phyloP scores from a whole-genome alignment of 345 rosid genomes.

The Ceriops decandra region DNA sequence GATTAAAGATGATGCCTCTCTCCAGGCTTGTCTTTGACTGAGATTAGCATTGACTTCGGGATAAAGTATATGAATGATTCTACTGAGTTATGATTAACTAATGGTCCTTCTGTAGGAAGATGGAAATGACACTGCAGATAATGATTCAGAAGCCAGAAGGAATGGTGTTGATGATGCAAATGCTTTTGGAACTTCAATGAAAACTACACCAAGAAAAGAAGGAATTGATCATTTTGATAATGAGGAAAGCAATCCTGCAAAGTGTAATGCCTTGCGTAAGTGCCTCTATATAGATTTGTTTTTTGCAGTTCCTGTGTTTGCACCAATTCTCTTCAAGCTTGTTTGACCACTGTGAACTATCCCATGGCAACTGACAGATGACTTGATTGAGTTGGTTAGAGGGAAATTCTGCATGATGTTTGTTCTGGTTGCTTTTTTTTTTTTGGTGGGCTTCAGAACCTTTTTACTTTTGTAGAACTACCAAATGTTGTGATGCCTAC shows the following conservation, averaged over 20 bases:
- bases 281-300: neutral
- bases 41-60: neutral
- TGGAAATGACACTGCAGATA: slow-evolving; percentile 26
- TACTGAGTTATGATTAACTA: neutral
- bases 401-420: too few relatives aligned
- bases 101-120: slow-evolving; percentile 40
- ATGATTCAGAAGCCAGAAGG: slow-evolving; percentile 30
- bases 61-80: neutral
- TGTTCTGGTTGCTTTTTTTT: too few relatives aligned
- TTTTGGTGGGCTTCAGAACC: too few relatives aligned
- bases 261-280: slow-evolving; percentile 81
- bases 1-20: neutral
- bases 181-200: slow-evolving; percentile 4
- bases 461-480: too few relatives aligned
- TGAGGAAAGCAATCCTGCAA: slow-evolving; percentile 57
- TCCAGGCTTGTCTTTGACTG: neutral
- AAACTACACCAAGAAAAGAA: slow-evolving; percentile 25
- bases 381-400: too few relatives aligned
- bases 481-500: too few relatives aligned
- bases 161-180: slow-evolving; percentile 28
- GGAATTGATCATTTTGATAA: slow-evolving; percentile 68
- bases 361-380: too few relatives aligned
- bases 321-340: neutral
- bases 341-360: neutral
- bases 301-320: neutral